These are phyloP conservation scores for Ustulina deusta DNA, from an alignment of 2,329 filamentous ascomycete genomes.

Conservation along the genomic window DNA sequence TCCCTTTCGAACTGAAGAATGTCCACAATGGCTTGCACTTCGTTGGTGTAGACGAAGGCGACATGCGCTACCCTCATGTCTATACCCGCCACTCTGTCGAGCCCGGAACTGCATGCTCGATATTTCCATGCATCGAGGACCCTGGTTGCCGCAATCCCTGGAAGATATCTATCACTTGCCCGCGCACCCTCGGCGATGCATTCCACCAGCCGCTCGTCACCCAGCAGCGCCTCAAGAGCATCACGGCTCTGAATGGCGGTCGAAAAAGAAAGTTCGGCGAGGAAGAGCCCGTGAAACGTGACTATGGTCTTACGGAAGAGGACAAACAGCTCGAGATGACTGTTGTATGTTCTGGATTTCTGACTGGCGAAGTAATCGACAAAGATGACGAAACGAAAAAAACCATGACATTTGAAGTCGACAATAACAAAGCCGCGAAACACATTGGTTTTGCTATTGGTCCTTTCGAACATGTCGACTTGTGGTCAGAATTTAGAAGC, in stretches of 20 bases:
- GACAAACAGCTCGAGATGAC: constrained; percentile 90
- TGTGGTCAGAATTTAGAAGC: constrained; percentile 85
- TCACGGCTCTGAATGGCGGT: constrained; percentile 46
- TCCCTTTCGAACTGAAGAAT: constrained; percentile 81
- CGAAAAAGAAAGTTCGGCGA: constrained; percentile 57
- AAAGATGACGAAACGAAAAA: constrained; percentile 83
- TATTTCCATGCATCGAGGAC: constrained; percentile 95
- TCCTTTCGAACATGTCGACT: constrained; percentile 92
- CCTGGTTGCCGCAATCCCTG: constrained; percentile 83
- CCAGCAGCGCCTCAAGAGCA: constrained; percentile 50
- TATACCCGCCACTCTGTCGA: constrained; percentile 87
- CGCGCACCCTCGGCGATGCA: constrained; percentile 86
- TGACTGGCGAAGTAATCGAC: constrained; percentile 85
- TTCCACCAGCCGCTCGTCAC: constrained; percentile 63
- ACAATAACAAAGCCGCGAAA: constrained; percentile 80
- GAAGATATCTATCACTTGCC: constrained; percentile 88
- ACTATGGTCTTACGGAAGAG: constrained; percentile 71
- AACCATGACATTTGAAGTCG: constrained; percentile 85
- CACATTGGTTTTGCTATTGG: constrained; percentile 95
- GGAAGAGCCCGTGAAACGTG: constrained; percentile 53
- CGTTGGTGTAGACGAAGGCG: constrained; percentile 83
- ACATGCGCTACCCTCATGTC: constrained; percentile 87
- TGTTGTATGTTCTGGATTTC: constrained; percentile 89
- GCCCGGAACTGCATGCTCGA: constrained; percentile 81
- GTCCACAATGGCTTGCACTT: constrained; percentile 92